Conservation (phyloP, 345 rosid species). For the Eutrema japonicum region DNA sequence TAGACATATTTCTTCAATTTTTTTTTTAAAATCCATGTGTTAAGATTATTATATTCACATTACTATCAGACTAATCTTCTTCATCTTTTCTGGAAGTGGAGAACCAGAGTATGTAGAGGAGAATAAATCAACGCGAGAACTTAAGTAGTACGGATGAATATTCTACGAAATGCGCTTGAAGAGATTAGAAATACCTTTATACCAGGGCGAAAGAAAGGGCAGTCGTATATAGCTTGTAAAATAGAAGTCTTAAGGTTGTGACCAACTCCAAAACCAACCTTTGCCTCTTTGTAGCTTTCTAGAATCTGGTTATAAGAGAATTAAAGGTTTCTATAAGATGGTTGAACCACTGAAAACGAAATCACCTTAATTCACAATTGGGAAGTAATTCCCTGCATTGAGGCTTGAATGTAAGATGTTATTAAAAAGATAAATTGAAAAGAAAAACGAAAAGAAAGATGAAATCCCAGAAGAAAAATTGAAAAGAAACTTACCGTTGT, state of each 20-base stretch:
- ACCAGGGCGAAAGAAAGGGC: conserved; percentile 79
- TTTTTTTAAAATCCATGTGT: not conserved
- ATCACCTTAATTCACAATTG: not conserved
- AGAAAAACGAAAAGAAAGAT: not conserved
- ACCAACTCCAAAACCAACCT: conserved; percentile 92
- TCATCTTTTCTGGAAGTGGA: conserved; percentile 15
- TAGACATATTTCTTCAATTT: not conserved
- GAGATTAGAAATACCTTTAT: conserved; percentile 55
- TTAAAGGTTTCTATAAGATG: conserved; percentile 11
- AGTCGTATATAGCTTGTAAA: conserved; percentile 69
- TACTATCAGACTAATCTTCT: conserved; percentile 8
- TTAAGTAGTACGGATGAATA: not conserved
- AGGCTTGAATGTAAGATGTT: conserved; percentile 6
- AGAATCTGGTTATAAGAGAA: conserved; percentile 58
- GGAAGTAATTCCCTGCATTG: not conserved
- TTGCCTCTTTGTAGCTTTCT: conserved; percentile 67
- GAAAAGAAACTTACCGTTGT: conserved; percentile 53
- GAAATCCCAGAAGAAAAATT: not conserved
- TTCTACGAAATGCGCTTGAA: conserved; percentile 23
- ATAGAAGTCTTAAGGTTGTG: conserved; percentile 64
- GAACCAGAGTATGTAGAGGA: not conserved
- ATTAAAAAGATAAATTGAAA: too few species aligned
- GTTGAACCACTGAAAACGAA: not conserved
- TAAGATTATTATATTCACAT: not conserved
- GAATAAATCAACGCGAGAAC: not conserved